Evolutionary conservation across 805 yeast genomes (phyloP).

Genomic region (Metschnikowia colocasiae): DNA sequence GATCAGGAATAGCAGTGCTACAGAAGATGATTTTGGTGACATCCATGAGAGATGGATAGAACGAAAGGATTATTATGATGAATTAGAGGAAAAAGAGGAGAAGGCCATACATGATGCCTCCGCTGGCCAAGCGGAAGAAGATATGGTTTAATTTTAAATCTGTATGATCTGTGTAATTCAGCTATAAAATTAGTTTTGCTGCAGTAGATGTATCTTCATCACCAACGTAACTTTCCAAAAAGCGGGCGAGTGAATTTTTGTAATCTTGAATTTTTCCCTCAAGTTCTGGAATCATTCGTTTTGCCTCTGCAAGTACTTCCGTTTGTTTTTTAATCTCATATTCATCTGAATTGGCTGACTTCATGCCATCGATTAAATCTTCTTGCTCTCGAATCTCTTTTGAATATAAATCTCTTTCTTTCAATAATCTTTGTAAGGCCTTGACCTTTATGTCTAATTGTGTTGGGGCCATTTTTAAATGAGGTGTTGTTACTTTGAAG

Average conservation of each 20-base stretch:
- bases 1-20: constrained; percentile 66
- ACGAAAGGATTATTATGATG: constrained; percentile 72
- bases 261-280: constrained; percentile 18
- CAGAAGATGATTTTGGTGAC: constrained; percentile 52
- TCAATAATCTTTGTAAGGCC: constrained; percentile 64
- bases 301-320: constrained; percentile 36
- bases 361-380: constrained; percentile 45
- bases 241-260: constrained; percentile 41
- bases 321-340: constrained; percentile 57
- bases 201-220: constrained; percentile 34
- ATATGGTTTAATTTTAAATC: constrained; percentile 6
- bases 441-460: constrained; percentile 65
- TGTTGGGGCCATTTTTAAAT: constrained; percentile 57
- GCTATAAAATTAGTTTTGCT: constrained; percentile 14
- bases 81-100: constrained; percentile 30
- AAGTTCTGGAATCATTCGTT: constrained; percentile 34
- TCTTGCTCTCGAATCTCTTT: constrained; percentile 57
- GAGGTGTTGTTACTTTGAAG: not conserved
- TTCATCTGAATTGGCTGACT: constrained; percentile 48
- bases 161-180: not conserved
- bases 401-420: constrained; percentile 61
- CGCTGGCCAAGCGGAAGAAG: constrained; percentile 12
- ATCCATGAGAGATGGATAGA: constrained; percentile 96
- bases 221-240: constrained; percentile 32
- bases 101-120: constrained; percentile 11